Evolutionary conservation across 2,329 filamentous ascomycete genomes (phyloP), one percentile per base, ranked within the genome.

Genomic region (Helotiales sp.): DNA sequence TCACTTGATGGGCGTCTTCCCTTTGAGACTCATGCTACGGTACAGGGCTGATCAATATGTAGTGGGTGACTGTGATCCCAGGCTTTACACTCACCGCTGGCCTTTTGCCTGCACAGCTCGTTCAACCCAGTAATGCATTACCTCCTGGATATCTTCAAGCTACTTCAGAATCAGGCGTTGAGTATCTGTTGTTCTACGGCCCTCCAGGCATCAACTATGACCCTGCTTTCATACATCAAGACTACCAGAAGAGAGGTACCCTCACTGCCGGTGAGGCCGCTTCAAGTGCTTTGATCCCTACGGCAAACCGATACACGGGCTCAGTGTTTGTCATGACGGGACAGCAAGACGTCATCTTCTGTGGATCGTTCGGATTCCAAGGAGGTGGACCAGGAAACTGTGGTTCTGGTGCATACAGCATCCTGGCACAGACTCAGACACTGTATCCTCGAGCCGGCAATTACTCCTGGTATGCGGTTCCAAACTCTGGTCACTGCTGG

Each of bases 191-290:
- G 6, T 70, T 61, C 45, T 66, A 70, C 28, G 64, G 62, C 32
- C 55, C 61, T 40, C 58, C 64, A n/a, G 60, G 47, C n/a, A 24
- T 32, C 22, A 63, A 66, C 34, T 71, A 69, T 22, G 63, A 68
- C 22, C 60, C 63, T 26, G 52, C 22, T 2, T 64, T 66, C 30
- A 55, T 55, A 20, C 45, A 59, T 11, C 67, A 65, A 34, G 66
- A 70, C 49, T 70, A 65, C 47, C 24, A 20, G 10, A 65, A 61
- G 34, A 64, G 63, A 32, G 64, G 64, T 15, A 69, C 64, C 6
- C 58, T 72, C 32, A 67, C 71, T 6, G 17, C 68, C 13, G 71
- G 70, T 8, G 72, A 72, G 63, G 63, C 60, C 4, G 61, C 65
- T 11, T 70, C 67, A 1, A 64, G 58, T 22, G 49, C 59, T 37